Conservation (phyloP, 1,284 basidiomycete species). For the Ustilago xerochloae region DNA sequence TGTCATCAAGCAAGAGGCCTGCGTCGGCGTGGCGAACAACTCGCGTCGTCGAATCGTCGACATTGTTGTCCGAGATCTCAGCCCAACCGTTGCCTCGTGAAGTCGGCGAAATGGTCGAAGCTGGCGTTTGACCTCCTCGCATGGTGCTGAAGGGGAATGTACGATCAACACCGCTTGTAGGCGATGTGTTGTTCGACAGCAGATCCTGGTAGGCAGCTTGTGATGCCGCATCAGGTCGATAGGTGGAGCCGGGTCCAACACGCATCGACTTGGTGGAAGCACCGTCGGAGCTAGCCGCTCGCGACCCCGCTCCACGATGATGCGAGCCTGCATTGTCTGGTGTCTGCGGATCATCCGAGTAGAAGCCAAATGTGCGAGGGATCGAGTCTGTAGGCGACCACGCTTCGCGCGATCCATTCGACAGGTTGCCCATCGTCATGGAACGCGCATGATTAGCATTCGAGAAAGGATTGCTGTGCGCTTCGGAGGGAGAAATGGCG, state of each 20-base stretch:
- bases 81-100: constrained; percentile 15
- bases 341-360: constrained; percentile 23
- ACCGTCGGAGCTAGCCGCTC: constrained; percentile 22
- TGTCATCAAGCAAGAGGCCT: constrained; percentile 55
- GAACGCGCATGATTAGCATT: background rate
- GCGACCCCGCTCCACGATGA: constrained; percentile 17
- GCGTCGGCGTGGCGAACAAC: constrained; percentile 56
- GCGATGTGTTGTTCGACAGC: constrained; percentile 28
- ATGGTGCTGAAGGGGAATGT: constrained; percentile 14
- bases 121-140: constrained; percentile 1
- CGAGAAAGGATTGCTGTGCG: background rate
- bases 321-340: constrained; percentile 9
- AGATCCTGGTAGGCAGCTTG: constrained; percentile 46
- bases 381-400: constrained; percentile 32
- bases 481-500: background rate
- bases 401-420: constrained; percentile 17
- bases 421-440: constrained; percentile 1
- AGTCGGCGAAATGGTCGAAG: too few relatives aligned
- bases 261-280: constrained; percentile 27
- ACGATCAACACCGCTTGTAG: constrained; percentile 12
- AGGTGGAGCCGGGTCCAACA: constrained; percentile 37
- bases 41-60: constrained; percentile 6
- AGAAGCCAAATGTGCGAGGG: constrained; percentile 25
- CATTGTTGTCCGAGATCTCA: constrained; percentile 9
- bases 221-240: constrained; percentile 43